A percentile compares a stretch with the other conserved stretches of the same genome.
phyloP scores from a whole-genome alignment of 2,329 filamentous ascomycete species.

The Ophiostoma perfectum region DNA sequence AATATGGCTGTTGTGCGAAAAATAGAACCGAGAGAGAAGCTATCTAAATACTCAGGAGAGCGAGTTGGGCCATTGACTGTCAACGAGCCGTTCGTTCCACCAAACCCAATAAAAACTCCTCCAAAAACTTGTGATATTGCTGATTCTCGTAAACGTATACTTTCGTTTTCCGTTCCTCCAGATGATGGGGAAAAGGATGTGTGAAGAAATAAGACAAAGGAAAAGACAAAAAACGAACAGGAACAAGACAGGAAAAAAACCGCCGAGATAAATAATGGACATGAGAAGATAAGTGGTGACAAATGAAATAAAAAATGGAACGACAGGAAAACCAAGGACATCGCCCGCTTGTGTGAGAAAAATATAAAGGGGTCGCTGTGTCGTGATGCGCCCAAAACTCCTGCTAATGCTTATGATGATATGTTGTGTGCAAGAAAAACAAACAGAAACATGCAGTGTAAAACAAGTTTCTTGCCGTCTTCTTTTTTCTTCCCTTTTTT shows the following conservation, averaged over 20 bases:
- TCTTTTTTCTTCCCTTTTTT: conserved; percentile 20
- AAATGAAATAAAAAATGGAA: conserved; percentile 14
- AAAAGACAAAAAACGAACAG: conserved; percentile 22
- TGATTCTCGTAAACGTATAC: conserved; percentile 25
- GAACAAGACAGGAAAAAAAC: conserved; percentile 11
- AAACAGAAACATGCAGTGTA: conserved; percentile 26
- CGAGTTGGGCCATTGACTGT: conserved; percentile 43
- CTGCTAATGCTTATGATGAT: conserved; percentile 27
- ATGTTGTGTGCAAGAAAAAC: conserved; percentile 25
- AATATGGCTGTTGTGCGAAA: conserved; percentile 30
- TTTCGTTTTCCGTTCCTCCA: conserved; percentile 18
- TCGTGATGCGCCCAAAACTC: conserved; percentile 23
- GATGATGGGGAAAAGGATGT: neutral
- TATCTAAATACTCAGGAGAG: conserved; percentile 60
- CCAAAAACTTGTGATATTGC: conserved; percentile 26
- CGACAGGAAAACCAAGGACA: conserved; percentile 8
- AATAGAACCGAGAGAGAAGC: conserved; percentile 30
- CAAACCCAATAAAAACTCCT: conserved; percentile 28
- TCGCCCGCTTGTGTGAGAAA: conserved; percentile 13
- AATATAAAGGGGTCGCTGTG: neutral
- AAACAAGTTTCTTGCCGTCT: conserved; percentile 27
- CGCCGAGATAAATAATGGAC: conserved; percentile 11
- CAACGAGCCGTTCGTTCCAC: conserved; percentile 3
- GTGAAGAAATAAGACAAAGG: conserved; percentile 30
- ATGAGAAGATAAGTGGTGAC: conserved; percentile 15